phyloP scores from a whole-genome alignment of 2,329 filamentous ascomycete species.

The Colletotrichum abscissum region DNA sequence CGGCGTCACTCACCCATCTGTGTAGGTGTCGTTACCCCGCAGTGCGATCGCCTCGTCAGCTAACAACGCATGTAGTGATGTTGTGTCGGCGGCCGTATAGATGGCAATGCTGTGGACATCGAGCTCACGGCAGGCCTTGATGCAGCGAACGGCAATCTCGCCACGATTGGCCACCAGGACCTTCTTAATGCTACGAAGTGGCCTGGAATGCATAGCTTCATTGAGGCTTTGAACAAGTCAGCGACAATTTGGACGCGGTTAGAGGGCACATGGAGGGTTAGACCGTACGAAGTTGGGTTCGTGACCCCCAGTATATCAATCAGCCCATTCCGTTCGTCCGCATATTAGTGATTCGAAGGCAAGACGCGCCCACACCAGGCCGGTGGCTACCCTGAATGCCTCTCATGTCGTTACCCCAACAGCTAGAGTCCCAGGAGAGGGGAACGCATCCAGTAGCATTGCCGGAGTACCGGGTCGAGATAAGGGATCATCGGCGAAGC shows the following conservation, averaged over 20 bases:
- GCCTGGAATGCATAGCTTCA: neutral
- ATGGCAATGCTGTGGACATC: constrained; percentile 64
- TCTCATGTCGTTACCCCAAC: neutral
- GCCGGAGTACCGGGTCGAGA: neutral
- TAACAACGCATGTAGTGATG: constrained; percentile 62
- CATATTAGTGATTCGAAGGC: neutral
- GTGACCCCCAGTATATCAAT: neutral
- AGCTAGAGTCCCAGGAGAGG: neutral
- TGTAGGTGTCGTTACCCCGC: neutral
- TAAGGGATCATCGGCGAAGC: neutral
- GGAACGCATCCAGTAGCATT: neutral
- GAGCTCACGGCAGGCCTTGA: constrained; percentile 56
- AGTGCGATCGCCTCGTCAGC: constrained; percentile 66
- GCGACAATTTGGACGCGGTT: neutral
- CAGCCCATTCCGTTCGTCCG: neutral
- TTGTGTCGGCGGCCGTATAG: constrained; percentile 67
- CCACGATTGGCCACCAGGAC: constrained; percentile 70
- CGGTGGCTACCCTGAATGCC: neutral
- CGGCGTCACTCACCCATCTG: neutral
- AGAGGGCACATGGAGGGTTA: neutral
- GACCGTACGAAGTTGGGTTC: too few relatives aligned
- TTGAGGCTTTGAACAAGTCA: neutral
- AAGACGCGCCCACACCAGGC: neutral
- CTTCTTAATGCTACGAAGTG: neutral
- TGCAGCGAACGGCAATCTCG: constrained; percentile 66